Percentiles rank a stretch among this genome's conserved stretches.
Conservation (phyloP, 495 filamentous ascomycete genomes). For the Xylaria nigripes region DNA sequence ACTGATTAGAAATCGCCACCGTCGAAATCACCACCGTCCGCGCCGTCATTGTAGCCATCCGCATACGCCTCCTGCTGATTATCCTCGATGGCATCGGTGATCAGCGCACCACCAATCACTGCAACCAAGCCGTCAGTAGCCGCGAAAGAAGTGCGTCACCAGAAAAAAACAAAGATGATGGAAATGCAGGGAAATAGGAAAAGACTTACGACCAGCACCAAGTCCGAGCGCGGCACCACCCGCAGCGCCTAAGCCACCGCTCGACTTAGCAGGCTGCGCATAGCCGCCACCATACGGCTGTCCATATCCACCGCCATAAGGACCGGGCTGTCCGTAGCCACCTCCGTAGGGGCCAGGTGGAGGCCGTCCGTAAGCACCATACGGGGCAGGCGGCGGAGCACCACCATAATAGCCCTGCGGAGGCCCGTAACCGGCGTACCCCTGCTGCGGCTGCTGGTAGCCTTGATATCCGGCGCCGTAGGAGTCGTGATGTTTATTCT, state of each 20-base stretch:
- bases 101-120: constrained; percentile 58
- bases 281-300: constrained; percentile 26
- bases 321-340: constrained; percentile 30
- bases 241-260: constrained; percentile 53
- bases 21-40: constrained; percentile 31
- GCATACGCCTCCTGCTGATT: constrained; percentile 45
- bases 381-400: background rate
- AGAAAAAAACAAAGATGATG: background rate
- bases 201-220: constrained; percentile 49
- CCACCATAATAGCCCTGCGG: constrained; percentile 4
- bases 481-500: constrained; percentile 23
- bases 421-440: constrained; percentile 8
- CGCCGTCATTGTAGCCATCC: constrained; percentile 39
- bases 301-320: constrained; percentile 27
- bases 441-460: constrained; percentile 16
- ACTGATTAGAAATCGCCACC: constrained; percentile 47
- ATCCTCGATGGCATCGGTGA: constrained; percentile 59
- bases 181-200: background rate
- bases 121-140: background rate
- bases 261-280: constrained; percentile 20
- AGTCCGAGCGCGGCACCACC: constrained; percentile 69
- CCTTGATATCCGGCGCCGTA: constrained; percentile 31
- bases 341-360: background rate
- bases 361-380: constrained; percentile 5
- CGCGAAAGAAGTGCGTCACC: background rate